Evolutionary conservation across 176 grass and related monocot genomes (phyloP).

Genomic region (Olyra latifolia): DNA sequence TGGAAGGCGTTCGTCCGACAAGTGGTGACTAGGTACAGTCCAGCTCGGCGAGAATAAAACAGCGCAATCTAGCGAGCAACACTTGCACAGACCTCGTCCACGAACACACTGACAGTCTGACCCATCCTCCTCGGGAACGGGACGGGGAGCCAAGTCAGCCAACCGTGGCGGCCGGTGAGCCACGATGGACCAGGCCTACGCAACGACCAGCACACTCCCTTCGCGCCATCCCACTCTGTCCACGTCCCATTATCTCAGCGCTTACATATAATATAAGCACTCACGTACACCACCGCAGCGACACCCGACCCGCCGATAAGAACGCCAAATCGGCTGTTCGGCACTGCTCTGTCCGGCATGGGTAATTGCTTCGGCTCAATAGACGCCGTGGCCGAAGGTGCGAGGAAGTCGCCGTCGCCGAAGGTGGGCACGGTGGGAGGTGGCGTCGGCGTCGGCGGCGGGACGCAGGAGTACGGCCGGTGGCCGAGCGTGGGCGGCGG

Average conservation of each 20-base stretch:
- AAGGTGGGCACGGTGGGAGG: conserved; percentile 20
- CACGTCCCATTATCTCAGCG: neutral
- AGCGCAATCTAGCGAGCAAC: conserved; percentile 6
- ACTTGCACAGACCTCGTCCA: neutral
- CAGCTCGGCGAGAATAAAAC: neutral
- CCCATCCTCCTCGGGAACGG: neutral
- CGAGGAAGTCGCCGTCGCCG: neutral
- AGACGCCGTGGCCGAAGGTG: neutral
- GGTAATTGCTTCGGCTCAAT: conserved; percentile 24
- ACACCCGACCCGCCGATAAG: neutral
- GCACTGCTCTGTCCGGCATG: neutral
- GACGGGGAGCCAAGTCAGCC: too few species aligned
- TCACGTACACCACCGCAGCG: too few species aligned
- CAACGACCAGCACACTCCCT: neutral
- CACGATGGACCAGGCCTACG: neutral
- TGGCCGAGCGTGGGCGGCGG: conserved; percentile 24
- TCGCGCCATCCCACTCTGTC: conserved; percentile 12
- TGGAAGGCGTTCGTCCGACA: neutral
- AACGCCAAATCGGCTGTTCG: neutral
- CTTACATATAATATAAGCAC: neutral
- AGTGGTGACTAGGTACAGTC: neutral
- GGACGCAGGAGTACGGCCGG: neutral
- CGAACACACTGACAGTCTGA: too few species aligned
- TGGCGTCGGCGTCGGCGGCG: neutral
- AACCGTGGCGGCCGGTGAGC: neutral